Conservation (phyloP, 129 eudicot species). For the Chrysanthemum seticuspe region DNA sequence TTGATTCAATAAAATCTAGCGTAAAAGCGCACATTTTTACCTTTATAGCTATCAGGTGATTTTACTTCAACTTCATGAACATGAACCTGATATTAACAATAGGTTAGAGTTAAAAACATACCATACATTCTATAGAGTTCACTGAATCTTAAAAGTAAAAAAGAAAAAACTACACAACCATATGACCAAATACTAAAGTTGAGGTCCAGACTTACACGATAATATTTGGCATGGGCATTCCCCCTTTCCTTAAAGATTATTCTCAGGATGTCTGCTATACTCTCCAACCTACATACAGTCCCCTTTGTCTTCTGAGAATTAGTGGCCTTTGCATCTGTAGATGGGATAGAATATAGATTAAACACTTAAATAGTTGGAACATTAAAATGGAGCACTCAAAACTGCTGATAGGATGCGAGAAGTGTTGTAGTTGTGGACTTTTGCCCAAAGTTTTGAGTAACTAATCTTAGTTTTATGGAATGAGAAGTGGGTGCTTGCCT, state of each 20-base stretch:
- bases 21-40: conserved; percentile 30
- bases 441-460: neutral
- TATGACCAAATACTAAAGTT: neutral
- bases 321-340: conserved; percentile 50
- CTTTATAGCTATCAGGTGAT: conserved; percentile 51
- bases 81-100: conserved; percentile 63
- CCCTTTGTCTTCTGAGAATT: conserved; percentile 59
- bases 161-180: conserved; percentile 14
- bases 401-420: neutral
- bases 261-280: conserved; percentile 72
- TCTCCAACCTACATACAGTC: conserved; percentile 69
- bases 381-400: neutral
- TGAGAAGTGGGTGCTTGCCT: conserved; percentile 41
- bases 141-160: neutral
- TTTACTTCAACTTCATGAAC: conserved; percentile 76
- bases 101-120: conserved; percentile 15
- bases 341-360: conserved; percentile 6
- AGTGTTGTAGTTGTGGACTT: too few relatives aligned
- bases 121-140: conserved; percentile 16
- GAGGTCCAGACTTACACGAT: conserved; percentile 62
- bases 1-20: neutral
- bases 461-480: conserved; percentile 2
- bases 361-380: neutral
- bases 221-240: conserved; percentile 72
- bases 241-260: conserved; percentile 65